Conservation (phyloP, 192 early-diverging fungal species). For the Geranomyces michiganensis region DNA sequence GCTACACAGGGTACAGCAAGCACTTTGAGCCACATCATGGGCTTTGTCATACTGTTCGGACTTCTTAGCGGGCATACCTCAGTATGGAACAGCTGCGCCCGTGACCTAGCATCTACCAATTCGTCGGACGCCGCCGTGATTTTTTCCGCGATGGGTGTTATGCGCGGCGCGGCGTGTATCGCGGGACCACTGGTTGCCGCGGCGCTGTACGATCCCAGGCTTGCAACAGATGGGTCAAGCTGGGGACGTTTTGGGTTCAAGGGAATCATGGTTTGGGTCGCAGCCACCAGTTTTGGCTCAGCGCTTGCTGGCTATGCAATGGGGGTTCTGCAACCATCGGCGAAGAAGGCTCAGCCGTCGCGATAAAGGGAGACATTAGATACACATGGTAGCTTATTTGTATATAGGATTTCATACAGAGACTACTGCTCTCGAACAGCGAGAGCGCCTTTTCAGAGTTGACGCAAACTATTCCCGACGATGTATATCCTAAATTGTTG, state of each 20-base stretch:
- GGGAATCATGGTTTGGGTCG: background rate
- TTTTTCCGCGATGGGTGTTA: background rate
- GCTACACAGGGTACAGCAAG: constrained; percentile 4
- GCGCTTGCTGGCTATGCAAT: background rate
- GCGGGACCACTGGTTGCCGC: background rate
- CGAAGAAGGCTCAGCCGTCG: too few species aligned
- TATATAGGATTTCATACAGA: too few species aligned
- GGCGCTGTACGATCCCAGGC: background rate
- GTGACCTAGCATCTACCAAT: background rate
- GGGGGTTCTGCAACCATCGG: background rate
- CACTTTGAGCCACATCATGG: background rate
- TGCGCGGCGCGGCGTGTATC: background rate
- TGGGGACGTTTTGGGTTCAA: constrained; percentile 10
- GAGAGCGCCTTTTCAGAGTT: too few species aligned
- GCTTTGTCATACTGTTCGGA: background rate
- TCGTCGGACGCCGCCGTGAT: background rate
- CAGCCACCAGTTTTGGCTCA: background rate
- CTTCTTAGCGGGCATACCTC: background rate
- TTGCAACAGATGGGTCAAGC: background rate
- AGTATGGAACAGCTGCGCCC: constrained; percentile 1
- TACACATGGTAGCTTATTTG: too few species aligned
- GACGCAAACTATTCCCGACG: too few species aligned
- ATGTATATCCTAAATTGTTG: too few species aligned
- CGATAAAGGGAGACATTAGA: too few species aligned
- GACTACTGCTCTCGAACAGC: too few species aligned